These are phyloP conservation scores for Alternaria consortialis DNA, from an alignment of 2,329 filamentous ascomycete species.

Conservation along the genomic window DNA sequence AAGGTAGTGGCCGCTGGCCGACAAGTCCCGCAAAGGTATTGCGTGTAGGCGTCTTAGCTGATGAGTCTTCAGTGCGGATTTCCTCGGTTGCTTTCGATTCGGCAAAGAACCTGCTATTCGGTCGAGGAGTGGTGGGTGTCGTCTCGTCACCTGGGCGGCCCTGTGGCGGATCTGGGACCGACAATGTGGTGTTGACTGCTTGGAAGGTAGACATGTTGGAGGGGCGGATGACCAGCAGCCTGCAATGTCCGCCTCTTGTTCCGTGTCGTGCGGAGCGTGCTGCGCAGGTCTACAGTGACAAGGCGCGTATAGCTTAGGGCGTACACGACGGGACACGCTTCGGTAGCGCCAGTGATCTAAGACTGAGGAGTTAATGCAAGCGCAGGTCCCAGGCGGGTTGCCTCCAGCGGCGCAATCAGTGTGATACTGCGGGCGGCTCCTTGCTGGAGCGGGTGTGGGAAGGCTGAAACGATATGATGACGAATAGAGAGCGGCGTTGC, in stretches of 20 bases:
- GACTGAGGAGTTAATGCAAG: constrained; percentile 13
- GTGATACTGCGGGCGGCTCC: constrained; percentile 30
- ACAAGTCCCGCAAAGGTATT: constrained; percentile 58
- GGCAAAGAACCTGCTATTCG: constrained; percentile 53
- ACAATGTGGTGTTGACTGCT: constrained; percentile 67
- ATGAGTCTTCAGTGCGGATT: constrained; percentile 49
- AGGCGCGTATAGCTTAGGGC: constrained; percentile 15
- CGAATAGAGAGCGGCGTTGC: constrained; percentile 44
- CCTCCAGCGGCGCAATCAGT: constrained; percentile 21
- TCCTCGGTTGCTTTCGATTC: constrained; percentile 50
- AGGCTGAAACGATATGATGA: constrained; percentile 52
- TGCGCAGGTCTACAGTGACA: constrained; percentile 15
- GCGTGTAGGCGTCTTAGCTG: constrained; percentile 71
- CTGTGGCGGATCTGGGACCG: constrained; percentile 53
- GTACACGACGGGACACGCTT: constrained; percentile 10
- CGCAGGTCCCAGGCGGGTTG: constrained; percentile 10
- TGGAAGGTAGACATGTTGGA: constrained; percentile 65
- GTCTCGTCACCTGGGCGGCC: constrained; percentile 62
- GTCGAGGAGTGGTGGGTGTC: constrained; percentile 65
- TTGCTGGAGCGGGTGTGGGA: constrained; percentile 35
- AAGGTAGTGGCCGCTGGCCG: constrained; percentile 58
- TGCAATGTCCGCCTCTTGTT: constrained; percentile 9
- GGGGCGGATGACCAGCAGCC: constrained; percentile 9
- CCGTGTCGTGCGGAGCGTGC: constrained; percentile 16
- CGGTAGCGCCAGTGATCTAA: constrained; percentile 7